Evolutionary conservation across 1,284 basidiomycete genomes (phyloP), one percentile per base, ranked within the genome.

Genomic region (Rhodotorula sp.): DNA sequence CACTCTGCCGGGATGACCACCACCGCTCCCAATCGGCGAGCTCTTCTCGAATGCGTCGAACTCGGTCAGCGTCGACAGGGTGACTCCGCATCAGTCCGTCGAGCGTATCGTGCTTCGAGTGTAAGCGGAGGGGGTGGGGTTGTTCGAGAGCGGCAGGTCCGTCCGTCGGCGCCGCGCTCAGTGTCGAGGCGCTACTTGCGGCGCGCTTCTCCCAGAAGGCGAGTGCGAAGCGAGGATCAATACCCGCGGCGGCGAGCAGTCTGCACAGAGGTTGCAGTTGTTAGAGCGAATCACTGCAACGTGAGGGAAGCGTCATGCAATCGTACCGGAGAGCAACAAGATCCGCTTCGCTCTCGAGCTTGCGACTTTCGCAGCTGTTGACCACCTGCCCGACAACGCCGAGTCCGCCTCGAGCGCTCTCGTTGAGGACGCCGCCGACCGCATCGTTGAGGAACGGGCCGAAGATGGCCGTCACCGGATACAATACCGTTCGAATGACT

Each of bases 401-500:
- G 37, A 75, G 67, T 8, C 71, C 68, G n/a, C 46, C 64, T 17
- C n/a, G 22, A 3, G 68, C 73, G 42, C 69, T 73, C 30, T 66
- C 74, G 42, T 53, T 61, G 10, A 73, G 62, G 8, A 75, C 60
- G 6, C 63, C 60, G 22, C 70, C 72, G 51, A 78, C 63, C 18
- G 75, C 74, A 62, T 78, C 78, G 63, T 75, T 75, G 51, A 78
- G 62, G 70, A 78, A 78, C 18, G 78, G 78, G 0, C 78, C 78
- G 44, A 78, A 66, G 8, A 78, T 44, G 22, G 72, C 71, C 18
- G 76, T 77, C 57, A 78, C 44, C 7, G 78, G 78, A 54, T 72
- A 78, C 15, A 75, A 59, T 58, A 77, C 54, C 17, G 76, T 77
- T 10, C 78, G 72, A 24, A 76, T 42, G 60, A 78, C 76, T 76